A percentile compares a stretch with the other conserved stretches of the same genome.
Conservation (phyloP, 2,329 filamentous ascomycete genomes). For the Aspergillus fischeri region DNA sequence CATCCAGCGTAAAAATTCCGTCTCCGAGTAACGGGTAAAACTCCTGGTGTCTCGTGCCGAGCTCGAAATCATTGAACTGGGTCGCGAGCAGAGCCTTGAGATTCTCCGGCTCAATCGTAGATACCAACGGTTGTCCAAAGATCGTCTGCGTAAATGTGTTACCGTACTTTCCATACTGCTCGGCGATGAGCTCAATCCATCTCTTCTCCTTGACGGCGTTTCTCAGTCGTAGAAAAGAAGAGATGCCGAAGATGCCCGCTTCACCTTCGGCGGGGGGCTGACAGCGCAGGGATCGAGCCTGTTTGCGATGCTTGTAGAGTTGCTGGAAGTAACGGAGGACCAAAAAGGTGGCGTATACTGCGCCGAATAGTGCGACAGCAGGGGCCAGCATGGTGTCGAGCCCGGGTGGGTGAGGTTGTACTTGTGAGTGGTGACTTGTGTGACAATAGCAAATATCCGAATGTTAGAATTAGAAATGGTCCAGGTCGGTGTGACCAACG, state of each 20-base stretch:
- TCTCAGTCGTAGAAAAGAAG: slow-evolving; percentile 19
- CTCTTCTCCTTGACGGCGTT: slow-evolving; percentile 25
- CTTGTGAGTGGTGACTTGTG: neutral
- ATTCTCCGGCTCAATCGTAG: slow-evolving; percentile 51
- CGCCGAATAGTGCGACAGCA: slow-evolving; percentile 14
- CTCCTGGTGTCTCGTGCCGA: slow-evolving; percentile 72
- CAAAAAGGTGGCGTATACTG: slow-evolving; percentile 17
- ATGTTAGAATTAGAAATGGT: neutral
- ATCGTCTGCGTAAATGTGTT: slow-evolving; percentile 22
- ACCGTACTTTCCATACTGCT: slow-evolving; percentile 22
- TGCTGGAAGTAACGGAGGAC: slow-evolving; percentile 20
- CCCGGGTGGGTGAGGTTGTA: neutral
- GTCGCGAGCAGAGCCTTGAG: slow-evolving; percentile 81
- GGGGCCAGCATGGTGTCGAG: slow-evolving; percentile 20
- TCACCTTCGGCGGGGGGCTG: slow-evolving; percentile 13
- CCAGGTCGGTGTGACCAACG: neutral
- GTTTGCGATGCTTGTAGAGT: slow-evolving; percentile 19
- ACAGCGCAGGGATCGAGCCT: slow-evolving; percentile 25
- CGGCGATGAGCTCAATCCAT: slow-evolving; percentile 26
- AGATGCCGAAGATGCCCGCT: slow-evolving; percentile 21
- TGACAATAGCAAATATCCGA: neutral
- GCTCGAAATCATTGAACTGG: slow-evolving; percentile 77
- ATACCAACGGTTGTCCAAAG: slow-evolving; percentile 17
- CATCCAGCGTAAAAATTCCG: slow-evolving; percentile 66
- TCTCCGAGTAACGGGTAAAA: slow-evolving; percentile 38